These are phyloP conservation scores for Globisporangium parvum DNA, from an alignment of 352 stramenopile genomes.

Conservation along the genomic window DNA sequence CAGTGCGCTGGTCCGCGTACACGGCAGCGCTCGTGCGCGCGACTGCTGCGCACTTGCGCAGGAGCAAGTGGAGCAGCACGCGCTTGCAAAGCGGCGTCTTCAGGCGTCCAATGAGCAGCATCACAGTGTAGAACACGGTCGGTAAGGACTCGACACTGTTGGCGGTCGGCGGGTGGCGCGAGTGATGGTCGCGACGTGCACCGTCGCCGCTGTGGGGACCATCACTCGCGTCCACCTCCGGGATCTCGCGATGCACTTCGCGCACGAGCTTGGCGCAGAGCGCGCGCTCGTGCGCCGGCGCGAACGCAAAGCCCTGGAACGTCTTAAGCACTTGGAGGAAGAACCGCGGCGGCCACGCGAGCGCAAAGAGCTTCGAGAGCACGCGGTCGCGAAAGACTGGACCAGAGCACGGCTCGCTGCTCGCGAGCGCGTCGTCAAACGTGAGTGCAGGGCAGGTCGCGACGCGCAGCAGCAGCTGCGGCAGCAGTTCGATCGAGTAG, in stretches of 20 bases:
- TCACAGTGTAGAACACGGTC: slow-evolving; percentile 33
- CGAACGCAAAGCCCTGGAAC: slow-evolving; percentile 33
- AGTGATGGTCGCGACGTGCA: too few relatives aligned
- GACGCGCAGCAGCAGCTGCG: slow-evolving; percentile 34
- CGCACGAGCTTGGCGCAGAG: slow-evolving; percentile 40
- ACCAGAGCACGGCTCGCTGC: slow-evolving; percentile 19
- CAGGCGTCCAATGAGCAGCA: slow-evolving; percentile 27
- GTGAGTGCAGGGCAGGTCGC: slow-evolving; percentile 18
- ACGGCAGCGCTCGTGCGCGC: background rate
- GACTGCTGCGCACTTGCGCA: slow-evolving; percentile 24
- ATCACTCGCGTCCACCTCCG: slow-evolving; percentile 11
- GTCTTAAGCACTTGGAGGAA: slow-evolving; percentile 48
- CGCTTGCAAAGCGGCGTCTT: slow-evolving; percentile 27
- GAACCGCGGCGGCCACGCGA: slow-evolving; percentile 36
- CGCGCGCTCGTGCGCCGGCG: slow-evolving; percentile 21
- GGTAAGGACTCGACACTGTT: slow-evolving; percentile 27
- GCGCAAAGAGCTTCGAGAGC: slow-evolving; percentile 25
- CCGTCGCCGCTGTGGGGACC: slow-evolving; percentile 3
- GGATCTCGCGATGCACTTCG: slow-evolving; percentile 25
- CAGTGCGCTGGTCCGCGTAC: slow-evolving; percentile 9
- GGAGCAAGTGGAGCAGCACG: slow-evolving; percentile 29
- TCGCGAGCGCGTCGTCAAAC: slow-evolving; percentile 15
- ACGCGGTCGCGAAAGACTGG: slow-evolving; percentile 22
- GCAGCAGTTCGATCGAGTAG: slow-evolving; percentile 38
- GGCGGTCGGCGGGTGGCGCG: too few relatives aligned